phyloP scores from a whole-genome alignment of 495 filamentous ascomycete genomes.

The Durotheca rogersii region DNA sequence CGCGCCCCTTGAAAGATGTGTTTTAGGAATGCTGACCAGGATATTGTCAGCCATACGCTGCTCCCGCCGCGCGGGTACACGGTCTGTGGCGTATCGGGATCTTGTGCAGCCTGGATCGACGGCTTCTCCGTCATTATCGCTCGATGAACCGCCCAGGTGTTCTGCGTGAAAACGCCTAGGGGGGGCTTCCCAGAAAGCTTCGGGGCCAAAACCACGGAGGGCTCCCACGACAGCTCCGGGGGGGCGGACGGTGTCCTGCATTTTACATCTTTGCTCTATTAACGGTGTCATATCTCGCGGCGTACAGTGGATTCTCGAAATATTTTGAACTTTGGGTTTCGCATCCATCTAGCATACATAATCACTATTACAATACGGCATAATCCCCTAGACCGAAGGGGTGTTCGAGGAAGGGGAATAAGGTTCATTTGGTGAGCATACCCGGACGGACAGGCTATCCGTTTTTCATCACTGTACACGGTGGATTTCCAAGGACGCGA shows the following conservation, averaged over 20 bases:
- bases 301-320: constrained; percentile 23
- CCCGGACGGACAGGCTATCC: constrained; percentile 14
- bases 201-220: neutral
- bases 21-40: constrained; percentile 19
- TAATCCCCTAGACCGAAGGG: neutral
- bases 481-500: constrained; percentile 8
- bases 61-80: constrained; percentile 88
- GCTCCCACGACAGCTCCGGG: neutral
- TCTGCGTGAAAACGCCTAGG: no score
- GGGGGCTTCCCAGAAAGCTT: no score
- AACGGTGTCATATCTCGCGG: constrained; percentile 19
- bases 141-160: no score
- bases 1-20: neutral
- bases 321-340: constrained; percentile 9
- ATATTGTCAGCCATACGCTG: constrained; percentile 73
- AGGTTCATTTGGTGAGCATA: constrained; percentile 10
- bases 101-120: constrained; percentile 80
- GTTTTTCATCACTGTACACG: constrained; percentile 19
- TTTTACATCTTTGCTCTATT: constrained; percentile 25
- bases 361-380: constrained; percentile 13
- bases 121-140: constrained; percentile 86
- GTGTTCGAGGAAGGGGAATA: constrained; percentile 1
- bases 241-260: constrained; percentile 12
- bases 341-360: constrained; percentile 24
- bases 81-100: constrained; percentile 84